Percentiles rank a stretch among this genome's conserved stretches.
Conservation (phyloP, 768 basidiomycete species). For the Termitomyces sp. region DNA sequence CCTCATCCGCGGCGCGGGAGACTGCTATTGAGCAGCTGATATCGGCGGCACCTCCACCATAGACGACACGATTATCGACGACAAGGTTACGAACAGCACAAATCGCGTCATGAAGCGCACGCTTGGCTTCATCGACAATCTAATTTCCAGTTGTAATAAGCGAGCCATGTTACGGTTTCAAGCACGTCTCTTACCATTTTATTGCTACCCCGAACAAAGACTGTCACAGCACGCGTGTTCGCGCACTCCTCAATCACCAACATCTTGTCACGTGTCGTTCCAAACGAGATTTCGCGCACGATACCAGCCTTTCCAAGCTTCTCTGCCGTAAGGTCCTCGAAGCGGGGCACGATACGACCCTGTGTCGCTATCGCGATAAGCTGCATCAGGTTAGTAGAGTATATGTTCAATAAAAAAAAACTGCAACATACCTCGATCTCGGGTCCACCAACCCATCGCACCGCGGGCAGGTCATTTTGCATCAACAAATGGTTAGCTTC, state of each 20-base stretch:
- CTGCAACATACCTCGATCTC: constrained; percentile 82
- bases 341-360: constrained; percentile 96
- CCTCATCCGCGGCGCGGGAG: constrained; percentile 91
- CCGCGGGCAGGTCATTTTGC: constrained; percentile 97
- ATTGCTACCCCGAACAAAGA: constrained; percentile 96
- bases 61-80: constrained; percentile 94
- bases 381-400: constrained; percentile 37
- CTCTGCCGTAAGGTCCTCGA: constrained; percentile 88
- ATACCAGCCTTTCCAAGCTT: constrained; percentile 94
- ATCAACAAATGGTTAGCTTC: constrained; percentile 97
- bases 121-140: constrained; percentile 99
- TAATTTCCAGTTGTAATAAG: constrained; percentile 27
- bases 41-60: constrained; percentile 97
- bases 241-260: constrained; percentile 98
- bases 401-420: not conserved
- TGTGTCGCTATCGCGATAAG: constrained; percentile 98
- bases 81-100: constrained; percentile 96
- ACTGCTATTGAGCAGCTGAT: constrained; percentile 95
- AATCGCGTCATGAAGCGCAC: constrained; percentile 95
- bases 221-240: constrained; percentile 92
- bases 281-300: constrained; percentile 93
- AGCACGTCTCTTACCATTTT: constrained; percentile 75
- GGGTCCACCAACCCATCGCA: constrained; percentile 98
- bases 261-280: constrained; percentile 99
- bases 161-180: not conserved